These are phyloP conservation scores for Arthrobotrys conoides DNA, from an alignment of 2,329 filamentous ascomycete genomes.

Conservation along the genomic window DNA sequence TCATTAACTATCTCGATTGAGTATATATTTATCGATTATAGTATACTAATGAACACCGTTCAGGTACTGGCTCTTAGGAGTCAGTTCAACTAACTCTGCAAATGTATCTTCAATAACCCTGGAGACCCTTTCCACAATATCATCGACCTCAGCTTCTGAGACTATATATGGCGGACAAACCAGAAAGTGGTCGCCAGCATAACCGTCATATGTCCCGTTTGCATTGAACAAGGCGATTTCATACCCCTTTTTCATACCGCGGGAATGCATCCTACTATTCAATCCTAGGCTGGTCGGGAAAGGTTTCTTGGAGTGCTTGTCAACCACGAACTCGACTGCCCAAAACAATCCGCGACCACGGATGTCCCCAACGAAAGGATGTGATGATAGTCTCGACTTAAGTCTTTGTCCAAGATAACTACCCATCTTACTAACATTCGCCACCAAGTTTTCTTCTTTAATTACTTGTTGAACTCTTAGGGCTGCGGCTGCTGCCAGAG, in stretches of 20 bases:
- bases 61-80: neutral
- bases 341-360: conserved; percentile 74
- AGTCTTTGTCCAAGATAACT: conserved; percentile 69
- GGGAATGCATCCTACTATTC: conserved; percentile 63
- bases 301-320: conserved; percentile 70
- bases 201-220: conserved; percentile 73
- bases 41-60: neutral
- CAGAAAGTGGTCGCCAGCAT: conserved; percentile 78
- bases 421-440: conserved; percentile 74
- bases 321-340: conserved; percentile 72
- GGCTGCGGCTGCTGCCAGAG: conserved; percentile 74
- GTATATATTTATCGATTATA: no score
- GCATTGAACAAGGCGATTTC: conserved; percentile 76
- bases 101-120: conserved; percentile 72
- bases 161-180: conserved; percentile 79
- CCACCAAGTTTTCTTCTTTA: conserved; percentile 72
- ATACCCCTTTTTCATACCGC: conserved; percentile 71
- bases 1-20: no score
- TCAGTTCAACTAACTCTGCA: conserved; percentile 27
- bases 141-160: conserved; percentile 72
- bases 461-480: conserved; percentile 76
- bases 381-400: conserved; percentile 67
- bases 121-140: conserved; percentile 71
- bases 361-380: conserved; percentile 74
- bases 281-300: conserved; percentile 65